Evolutionary conservation across 768 basidiomycete genomes (phyloP).

Genomic region (Boletus pseudo-olivaceus): DNA sequence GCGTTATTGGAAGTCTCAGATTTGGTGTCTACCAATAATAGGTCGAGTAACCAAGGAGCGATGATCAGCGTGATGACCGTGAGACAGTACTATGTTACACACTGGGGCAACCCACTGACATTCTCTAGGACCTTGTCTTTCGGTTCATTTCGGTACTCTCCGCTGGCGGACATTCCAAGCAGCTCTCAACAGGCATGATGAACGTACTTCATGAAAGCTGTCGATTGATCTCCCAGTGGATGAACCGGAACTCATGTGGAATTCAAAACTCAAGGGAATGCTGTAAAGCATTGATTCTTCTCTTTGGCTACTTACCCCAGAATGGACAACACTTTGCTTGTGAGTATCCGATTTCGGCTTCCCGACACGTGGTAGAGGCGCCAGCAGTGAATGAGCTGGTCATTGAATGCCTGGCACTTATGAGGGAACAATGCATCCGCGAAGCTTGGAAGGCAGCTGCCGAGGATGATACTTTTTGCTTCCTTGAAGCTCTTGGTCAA

Average conservation of each 20-base stretch:
- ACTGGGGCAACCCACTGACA: constrained; percentile 1
- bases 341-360: constrained; percentile 8
- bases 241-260: constrained; percentile 20
- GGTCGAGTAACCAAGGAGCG: constrained; percentile 1
- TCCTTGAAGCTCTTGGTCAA: constrained; percentile 17
- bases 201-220: constrained; percentile 20
- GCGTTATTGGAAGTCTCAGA: background rate
- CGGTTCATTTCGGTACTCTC: constrained; percentile 24
- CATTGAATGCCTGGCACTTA: constrained; percentile 17
- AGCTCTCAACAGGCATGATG: constrained; percentile 16
- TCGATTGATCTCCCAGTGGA: constrained; percentile 21
- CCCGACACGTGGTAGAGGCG: background rate
- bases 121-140: constrained; percentile 17
- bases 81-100: constrained; percentile 4
- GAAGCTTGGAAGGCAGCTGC: constrained; percentile 23
- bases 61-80: constrained; percentile 29
- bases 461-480: constrained; percentile 6
- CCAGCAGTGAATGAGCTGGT: constrained; percentile 18
- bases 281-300: constrained; percentile 27
- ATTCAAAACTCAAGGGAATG: constrained; percentile 29
- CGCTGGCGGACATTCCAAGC: constrained; percentile 4
- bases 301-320: constrained; percentile 22
- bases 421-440: constrained; percentile 9
- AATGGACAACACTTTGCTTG: constrained; percentile 18
- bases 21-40: background rate